Base-by-base conservation (phyloP, 2,329 filamentous ascomycete species). In the Madurella fahalii region DNA sequence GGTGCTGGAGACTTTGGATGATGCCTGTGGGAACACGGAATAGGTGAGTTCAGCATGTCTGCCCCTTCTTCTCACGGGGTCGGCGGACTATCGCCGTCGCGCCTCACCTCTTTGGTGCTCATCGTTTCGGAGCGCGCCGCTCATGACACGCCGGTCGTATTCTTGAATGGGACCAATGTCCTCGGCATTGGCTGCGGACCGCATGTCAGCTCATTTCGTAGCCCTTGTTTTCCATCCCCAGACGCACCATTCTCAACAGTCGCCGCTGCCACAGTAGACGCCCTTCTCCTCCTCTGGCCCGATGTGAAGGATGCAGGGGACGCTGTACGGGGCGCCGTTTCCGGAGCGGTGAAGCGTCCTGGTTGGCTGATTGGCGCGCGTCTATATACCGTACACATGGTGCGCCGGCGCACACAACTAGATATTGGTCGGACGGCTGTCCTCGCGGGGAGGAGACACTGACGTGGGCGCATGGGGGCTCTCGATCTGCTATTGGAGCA, bases 1-100 rank as follows among this genome's bases (percentile, higher is more conserved):
- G 83, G 67, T 92, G 85, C 72, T 99, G 90, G 5, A 99, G 79
- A 65, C 83, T 89, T 68, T 94, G 83, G 63, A 99, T 92, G 63
- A 99, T 93, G 41, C 85, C 90, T 92, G 58, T 12, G 13, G 13
- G 34, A 5, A 32, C 13, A 17, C 13, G 13, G 13, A 18, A 18
- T 34, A 13, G 44, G 44, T 56, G 20, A 55, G 40, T 17, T 15
- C n/a, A n/a, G 15, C 18, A 5, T 47, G 43, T 9, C 5, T 25
- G 25, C 7, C 7, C 39, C 2, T 30, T 11, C 2, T 15, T 37
- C 12, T 12, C 7, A 37, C 11, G 4, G 34, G 11, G 34, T 15
- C 34, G 11, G 34, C 34, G 5, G n/a, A 30, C n/a, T 30, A 31
- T 39, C 9, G 32, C 5, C 12, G 8, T 16, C n/a, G 18, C 5